Evolutionary conservation across 1,284 basidiomycete species (phyloP).

Genomic region (Rhizoctonia solani): DNA sequence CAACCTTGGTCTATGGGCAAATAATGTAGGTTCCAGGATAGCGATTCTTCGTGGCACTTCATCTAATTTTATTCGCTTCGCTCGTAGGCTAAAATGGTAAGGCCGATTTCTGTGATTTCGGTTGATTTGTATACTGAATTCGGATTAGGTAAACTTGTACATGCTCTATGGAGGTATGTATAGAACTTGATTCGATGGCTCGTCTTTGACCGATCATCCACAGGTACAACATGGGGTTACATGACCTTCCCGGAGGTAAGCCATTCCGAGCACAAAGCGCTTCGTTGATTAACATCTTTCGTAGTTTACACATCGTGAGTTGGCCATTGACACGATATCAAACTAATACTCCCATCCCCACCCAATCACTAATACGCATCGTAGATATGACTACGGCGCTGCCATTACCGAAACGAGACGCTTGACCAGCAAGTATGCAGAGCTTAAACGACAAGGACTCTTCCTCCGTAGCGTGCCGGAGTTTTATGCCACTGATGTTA

Average conservation of each 20-base stretch:
- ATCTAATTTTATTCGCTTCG: neutral
- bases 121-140: neutral
- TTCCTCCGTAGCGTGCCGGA: constrained; percentile 75
- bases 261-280: constrained; percentile 15
- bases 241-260: constrained; percentile 63
- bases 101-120: constrained; percentile 18
- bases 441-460: constrained; percentile 72
- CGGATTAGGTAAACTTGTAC: constrained; percentile 61
- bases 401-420: constrained; percentile 66
- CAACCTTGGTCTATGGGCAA: constrained; percentile 72
- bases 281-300: constrained; percentile 28
- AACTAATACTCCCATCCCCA: constrained; percentile 34
- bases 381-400: constrained; percentile 53
- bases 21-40: constrained; percentile 60
- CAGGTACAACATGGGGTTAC: constrained; percentile 76
- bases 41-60: neutral
- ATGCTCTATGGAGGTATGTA: constrained; percentile 61
- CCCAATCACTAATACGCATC: constrained; percentile 47
- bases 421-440: constrained; percentile 69
- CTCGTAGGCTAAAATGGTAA: constrained; percentile 22
- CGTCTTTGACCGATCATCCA: constrained; percentile 3
- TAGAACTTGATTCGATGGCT: neutral
- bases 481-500: constrained; percentile 75
- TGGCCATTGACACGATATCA: constrained; percentile 39
- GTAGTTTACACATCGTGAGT: constrained; percentile 43